These are phyloP conservation scores for Cladosporium sp. DNA, from an alignment of 2,329 filamentous ascomycete species.

Conservation along the genomic window DNA sequence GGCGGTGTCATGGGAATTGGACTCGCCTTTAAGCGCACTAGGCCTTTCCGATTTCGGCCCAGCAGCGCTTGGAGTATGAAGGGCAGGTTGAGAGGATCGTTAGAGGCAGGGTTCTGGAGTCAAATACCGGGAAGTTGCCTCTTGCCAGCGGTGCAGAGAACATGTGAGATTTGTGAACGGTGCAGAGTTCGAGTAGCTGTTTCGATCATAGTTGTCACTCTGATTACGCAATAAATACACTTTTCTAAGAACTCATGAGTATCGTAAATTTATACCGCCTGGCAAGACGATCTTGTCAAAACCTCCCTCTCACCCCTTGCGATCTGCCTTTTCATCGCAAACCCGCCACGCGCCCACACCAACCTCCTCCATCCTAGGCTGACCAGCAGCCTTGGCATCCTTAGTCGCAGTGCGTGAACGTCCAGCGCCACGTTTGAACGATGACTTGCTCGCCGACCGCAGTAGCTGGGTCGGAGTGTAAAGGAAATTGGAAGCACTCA, in stretches of 20 bases:
- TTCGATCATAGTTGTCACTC: neutral
- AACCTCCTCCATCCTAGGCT: neutral
- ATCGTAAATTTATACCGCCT: neutral
- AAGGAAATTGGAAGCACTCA: neutral
- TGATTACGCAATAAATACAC: neutral
- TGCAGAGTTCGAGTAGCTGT: neutral
- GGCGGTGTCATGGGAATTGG: neutral
- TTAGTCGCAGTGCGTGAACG: neutral
- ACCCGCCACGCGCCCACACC: slow-evolving; percentile 10
- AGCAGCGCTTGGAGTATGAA: neutral
- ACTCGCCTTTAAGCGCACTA: neutral
- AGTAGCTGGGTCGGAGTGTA: neutral
- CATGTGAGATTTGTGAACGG: neutral
- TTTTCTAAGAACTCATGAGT: neutral
- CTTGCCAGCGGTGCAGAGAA: neutral
- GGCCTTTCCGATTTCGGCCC: neutral
- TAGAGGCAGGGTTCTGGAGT: neutral
- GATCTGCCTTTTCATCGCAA: neutral
- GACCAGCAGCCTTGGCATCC: neutral
- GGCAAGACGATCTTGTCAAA: neutral
- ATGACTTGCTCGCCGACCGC: neutral
- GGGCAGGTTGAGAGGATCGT: neutral
- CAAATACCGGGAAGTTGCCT: neutral
- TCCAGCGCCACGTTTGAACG: neutral
- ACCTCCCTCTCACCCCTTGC: neutral